Percentiles rank a stretch among this genome's conserved stretches.
phyloP scores from a whole-genome alignment of 2,329 filamentous ascomycete genomes.

The Albifimbria verrucaria region DNA sequence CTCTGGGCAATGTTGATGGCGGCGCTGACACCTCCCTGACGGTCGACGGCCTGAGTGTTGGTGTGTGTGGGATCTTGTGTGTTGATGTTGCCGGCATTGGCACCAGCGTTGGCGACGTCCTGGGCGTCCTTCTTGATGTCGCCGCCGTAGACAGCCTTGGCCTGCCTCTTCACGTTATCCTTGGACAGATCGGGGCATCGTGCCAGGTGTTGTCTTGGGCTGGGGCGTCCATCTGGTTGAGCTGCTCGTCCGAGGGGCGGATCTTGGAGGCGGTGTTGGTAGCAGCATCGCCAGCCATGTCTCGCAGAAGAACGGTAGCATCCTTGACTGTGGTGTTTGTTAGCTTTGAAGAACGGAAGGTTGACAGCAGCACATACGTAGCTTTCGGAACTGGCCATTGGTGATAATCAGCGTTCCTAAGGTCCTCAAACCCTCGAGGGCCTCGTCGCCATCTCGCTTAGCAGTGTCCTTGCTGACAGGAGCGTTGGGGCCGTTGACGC shows the following conservation, averaged over 20 bases:
- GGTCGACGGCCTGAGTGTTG: conserved; percentile 51
- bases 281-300: conserved; percentile 89
- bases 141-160: conserved; percentile 59
- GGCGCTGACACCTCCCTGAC: conserved; percentile 26
- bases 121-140: conserved; percentile 55
- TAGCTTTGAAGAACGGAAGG: conserved; percentile 1
- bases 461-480: conserved; percentile 74
- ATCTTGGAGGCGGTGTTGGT: conserved; percentile 71
- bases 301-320: conserved; percentile 74
- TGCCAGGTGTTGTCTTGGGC: conserved; percentile 94
- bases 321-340: conserved; percentile 59
- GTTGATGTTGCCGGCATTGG: conserved; percentile 50
- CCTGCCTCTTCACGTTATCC: conserved; percentile 64
- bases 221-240: conserved; percentile 75
- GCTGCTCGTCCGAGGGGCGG: conserved; percentile 72
- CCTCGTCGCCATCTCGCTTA: conserved; percentile 79
- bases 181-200: conserved; percentile 75
- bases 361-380: conserved; percentile 57
- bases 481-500: conserved; percentile 58
- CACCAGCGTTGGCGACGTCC: conserved; percentile 56
- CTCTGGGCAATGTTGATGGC: conserved; percentile 47
- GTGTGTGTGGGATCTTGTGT: conserved; percentile 47
- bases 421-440: conserved; percentile 79
- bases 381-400: conserved; percentile 93
- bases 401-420: conserved; percentile 87